These are phyloP conservation scores for Vigna reflexopilosa DNA, from an alignment of 306 rosid genomes.

Conservation along the genomic window DNA sequence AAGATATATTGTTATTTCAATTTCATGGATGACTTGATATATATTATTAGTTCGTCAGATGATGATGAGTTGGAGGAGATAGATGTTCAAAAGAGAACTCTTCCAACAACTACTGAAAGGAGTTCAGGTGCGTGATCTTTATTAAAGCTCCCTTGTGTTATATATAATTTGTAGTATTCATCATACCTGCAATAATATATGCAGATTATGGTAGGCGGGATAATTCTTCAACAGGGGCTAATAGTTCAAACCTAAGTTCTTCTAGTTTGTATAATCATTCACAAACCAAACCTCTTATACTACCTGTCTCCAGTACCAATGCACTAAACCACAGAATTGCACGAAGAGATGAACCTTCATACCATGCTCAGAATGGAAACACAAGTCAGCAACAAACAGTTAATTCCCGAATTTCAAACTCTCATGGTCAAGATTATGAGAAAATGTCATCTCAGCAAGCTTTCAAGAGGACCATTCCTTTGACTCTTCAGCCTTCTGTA, in stretches of 20 bases:
- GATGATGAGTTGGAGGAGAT: constrained; percentile 68
- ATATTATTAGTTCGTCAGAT: constrained; percentile 79
- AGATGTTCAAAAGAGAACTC: constrained; percentile 59
- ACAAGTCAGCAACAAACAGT: constrained; percentile 49
- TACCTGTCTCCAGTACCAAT: constrained; percentile 55
- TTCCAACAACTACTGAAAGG: constrained; percentile 57
- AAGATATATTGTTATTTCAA: constrained; percentile 45
- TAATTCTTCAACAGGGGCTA: constrained; percentile 56
- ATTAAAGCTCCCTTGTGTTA: constrained; percentile 11
- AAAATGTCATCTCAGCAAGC: constrained; percentile 74
- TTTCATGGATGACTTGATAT: constrained; percentile 60
- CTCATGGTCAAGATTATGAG: constrained; percentile 55
- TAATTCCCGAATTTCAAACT: constrained; percentile 56
- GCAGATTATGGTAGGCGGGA: constrained; percentile 58
- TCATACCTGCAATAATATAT: constrained; percentile 32
- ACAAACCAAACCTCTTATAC: constrained; percentile 37
- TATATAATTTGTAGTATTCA: constrained; percentile 27
- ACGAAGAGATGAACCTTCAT: constrained; percentile 44
- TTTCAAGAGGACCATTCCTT: constrained; percentile 70
- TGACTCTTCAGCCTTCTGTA: constrained; percentile 49
- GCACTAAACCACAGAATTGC: constrained; percentile 46
- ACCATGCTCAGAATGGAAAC: constrained; percentile 55
- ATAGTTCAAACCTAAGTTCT: constrained; percentile 57
- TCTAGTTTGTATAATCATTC: constrained; percentile 49
- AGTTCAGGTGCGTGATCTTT: constrained; percentile 58